Evolutionary conservation across 2,329 filamentous ascomycete species (phyloP), one percentile per base, ranked within the genome.

Genomic region (Dactylellina leptospora): DNA sequence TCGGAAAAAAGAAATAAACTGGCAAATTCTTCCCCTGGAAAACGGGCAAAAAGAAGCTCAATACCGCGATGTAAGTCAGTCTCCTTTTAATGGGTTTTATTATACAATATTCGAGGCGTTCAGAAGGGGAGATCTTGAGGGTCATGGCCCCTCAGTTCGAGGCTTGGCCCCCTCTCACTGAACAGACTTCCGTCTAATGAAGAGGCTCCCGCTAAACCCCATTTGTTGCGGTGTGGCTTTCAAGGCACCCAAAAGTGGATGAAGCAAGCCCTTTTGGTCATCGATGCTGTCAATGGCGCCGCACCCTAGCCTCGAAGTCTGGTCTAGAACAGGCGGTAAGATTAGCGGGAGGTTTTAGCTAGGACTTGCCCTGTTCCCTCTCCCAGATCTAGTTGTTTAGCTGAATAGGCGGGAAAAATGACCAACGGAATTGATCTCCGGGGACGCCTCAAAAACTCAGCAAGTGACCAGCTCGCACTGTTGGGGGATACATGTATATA

Each of bases 341-440:
- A 70, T 70, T 61, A 61, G 64, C 64, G 64, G 64, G 40, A 55
- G 20, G 55, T 61, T 55, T 63, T 61, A 28, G 42, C 54, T 44
- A 36, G 48, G 33, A 30, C 27, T 62, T 62, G 51, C 48, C 64
- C 42, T 61, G 64, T 61, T 56, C 56, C 23, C 40, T 33, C 44
- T 38, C 22, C 55, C 38, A 38, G 40, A 53, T 53, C 27, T 38
- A 38, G 10, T 54, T 59, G 20, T 47, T 28, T 11, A 22, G 16
- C 22, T 16, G 54, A 60, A 4, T 33, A n/a, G 47, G 47, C 27
- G 5, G 5, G 11, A 51, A 25, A 30, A 3, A 23, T 40, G 11
- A 20, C 28, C 38, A 18, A 40, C n/a, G 16, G 30, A 42, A 50
- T 20, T 36, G 63, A 61, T 69, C 63, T 55, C 36, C 63, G 27